Evolutionary conservation across 495 filamentous ascomycete genomes (phyloP), one percentile per base, ranked within the genome.

Genomic region (Neurospora sublineolata): DNA sequence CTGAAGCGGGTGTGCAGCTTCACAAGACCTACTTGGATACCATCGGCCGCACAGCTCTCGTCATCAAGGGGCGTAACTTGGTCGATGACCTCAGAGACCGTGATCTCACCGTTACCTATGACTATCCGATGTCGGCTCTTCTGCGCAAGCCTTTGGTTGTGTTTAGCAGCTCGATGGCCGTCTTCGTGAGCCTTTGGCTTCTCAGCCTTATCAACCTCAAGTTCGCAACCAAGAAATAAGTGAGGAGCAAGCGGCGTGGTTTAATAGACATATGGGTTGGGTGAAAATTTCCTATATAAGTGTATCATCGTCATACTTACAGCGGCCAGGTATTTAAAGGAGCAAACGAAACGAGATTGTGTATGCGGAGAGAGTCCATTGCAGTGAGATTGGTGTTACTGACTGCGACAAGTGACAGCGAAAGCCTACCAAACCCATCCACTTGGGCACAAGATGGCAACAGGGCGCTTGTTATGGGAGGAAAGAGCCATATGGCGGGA

Each of bases 21-120:
- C 77, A 84, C 75, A 89, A 89, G 78, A 97, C 94, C 3, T 99
- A 93, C 81, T 91, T 99, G 86, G 95, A 99, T 81, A 99, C 96
- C 1, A 79, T 93, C 38, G 95, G 95, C 73, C 92, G 95, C 37
- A 93, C 93, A 36, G 88, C 90, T 3, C 85, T 99, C 67, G 91
- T 87, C 71, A 86, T 99, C 74, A 91, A 88, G 69, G 93, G 93
- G 36, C 85, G 89, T 68, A 97, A 95, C 77, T 82, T 99, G 72
- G 92, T 94, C 0, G 95, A 99, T 72, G 95, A 97, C 73, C 86
- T 90, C 39, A 85, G 96, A 71, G 92, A 93, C 74, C 88, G 90
- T 41, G 89, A 94, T 72, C 79, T 98, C 7, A 81, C 97, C 73
- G 91, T 97, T 37, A 91, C 91, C n/a, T 99, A 99, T 79, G 91